These are phyloP conservation scores for Andrographis paniculata DNA, from an alignment of 305 asterid genomes.

Conservation along the genomic window DNA sequence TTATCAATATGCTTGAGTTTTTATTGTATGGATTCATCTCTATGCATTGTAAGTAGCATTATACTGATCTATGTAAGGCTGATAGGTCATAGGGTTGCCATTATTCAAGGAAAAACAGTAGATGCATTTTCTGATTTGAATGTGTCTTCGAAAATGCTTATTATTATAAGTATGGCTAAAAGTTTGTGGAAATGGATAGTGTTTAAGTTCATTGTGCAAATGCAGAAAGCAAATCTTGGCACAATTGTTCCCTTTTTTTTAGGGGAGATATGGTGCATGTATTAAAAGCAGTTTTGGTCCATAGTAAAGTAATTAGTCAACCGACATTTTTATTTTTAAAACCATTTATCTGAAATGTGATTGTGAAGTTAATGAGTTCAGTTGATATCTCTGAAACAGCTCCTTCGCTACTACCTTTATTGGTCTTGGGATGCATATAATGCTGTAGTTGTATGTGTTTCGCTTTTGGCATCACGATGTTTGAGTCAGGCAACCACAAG, in stretches of 20 bases:
- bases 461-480: neutral
- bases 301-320: neutral
- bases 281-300: neutral
- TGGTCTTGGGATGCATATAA: neutral
- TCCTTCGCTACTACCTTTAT: neutral
- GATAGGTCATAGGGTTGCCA: neutral
- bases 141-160: neutral
- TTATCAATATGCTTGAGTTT: neutral
- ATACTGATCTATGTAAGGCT: constrained; percentile 2
- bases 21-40: neutral
- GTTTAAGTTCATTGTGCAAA: constrained; percentile 1
- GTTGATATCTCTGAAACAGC: constrained; percentile 8
- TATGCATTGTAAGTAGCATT: neutral
- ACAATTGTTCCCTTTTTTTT: too few relatives aligned
- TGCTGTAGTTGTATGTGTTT: neutral
- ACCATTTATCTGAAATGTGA: constrained; percentile 1
- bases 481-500: neutral
- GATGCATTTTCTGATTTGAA: constrained; percentile 2
- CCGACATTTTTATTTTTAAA: constrained; percentile 1
- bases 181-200: constrained; percentile 1
- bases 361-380: neutral
- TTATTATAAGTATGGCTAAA: neutral
- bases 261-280: neutral
- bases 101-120: constrained; percentile 8
- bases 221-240: too few relatives aligned